Conservation (phyloP, 148 eudicot genomes). For the Selenicereus undatus region DNA sequence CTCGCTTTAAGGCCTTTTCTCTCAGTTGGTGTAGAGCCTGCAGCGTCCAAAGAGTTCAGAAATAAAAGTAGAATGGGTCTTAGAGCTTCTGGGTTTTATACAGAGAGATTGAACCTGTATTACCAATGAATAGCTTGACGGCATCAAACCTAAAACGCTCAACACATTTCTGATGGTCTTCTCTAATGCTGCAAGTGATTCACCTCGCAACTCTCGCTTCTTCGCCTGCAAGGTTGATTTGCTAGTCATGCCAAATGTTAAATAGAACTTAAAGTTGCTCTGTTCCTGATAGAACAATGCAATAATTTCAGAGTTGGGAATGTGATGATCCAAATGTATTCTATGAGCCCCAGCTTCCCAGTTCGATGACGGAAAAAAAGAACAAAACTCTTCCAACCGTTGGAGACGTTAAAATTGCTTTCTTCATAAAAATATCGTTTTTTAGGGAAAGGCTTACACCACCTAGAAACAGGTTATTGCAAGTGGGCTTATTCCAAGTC, state of each 20-base stretch:
- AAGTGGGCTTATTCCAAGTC: neutral
- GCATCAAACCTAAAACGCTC: slow-evolving; percentile 68
- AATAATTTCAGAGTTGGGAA: neutral
- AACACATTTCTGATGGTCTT: slow-evolving; percentile 48
- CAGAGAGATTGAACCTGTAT: neutral
- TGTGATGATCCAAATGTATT: neutral
- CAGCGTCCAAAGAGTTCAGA: slow-evolving; percentile 1
- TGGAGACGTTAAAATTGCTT: neutral
- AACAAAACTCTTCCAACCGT: neutral
- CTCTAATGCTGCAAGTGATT: slow-evolving; percentile 83
- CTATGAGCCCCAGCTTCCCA: neutral
- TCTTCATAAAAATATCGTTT: neutral
- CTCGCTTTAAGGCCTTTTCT: slow-evolving; percentile 80
- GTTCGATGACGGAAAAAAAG: neutral
- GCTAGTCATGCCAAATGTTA: neutral
- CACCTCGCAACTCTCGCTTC: slow-evolving; percentile 64
- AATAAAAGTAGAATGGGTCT: neutral
- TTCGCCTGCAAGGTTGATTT: slow-evolving; percentile 56
- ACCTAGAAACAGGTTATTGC: too few species aligned
- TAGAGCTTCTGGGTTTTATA: neutral
- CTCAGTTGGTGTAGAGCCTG: slow-evolving; percentile 69
- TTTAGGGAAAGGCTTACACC: too few species aligned
- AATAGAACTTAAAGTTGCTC: neutral
- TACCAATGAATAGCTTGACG: slow-evolving; percentile 73
- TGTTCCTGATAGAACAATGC: neutral